phyloP scores from a whole-genome alignment of 2,329 filamentous ascomycete genomes.

The Fusarium nelsonii region DNA sequence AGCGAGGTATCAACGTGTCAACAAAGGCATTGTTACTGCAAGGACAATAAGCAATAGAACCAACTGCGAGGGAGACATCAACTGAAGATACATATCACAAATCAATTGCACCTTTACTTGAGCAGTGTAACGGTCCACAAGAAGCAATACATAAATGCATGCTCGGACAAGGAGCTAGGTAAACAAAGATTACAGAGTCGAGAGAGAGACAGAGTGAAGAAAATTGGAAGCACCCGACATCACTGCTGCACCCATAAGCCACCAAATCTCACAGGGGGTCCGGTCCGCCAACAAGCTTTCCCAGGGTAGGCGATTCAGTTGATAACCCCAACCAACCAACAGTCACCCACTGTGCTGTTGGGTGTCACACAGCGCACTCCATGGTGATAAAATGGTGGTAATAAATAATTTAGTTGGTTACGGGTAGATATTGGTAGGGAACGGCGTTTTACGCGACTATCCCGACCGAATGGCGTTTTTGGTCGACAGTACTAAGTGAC shows the following conservation, averaged over 20 bases:
- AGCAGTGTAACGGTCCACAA: neutral
- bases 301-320: neutral
- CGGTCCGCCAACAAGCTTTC: neutral
- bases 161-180: slow-evolving; percentile 1
- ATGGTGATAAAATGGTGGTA: neutral
- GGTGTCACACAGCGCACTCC: neutral
- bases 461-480: neutral
- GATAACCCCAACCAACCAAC: too few species aligned
- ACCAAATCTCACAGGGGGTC: neutral
- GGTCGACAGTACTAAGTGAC: neutral
- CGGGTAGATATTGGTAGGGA: too few species aligned
- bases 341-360: too few species aligned
- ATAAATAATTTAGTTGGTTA: too few species aligned
- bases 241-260: neutral
- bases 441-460: slow-evolving; percentile 1
- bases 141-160: slow-evolving; percentile 6
- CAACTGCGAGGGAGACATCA: neutral
- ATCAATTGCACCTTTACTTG: neutral
- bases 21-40: neutral
- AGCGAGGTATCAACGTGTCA: neutral
- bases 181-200: neutral
- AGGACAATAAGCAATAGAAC: neutral
- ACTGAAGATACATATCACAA: neutral
- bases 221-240: neutral
- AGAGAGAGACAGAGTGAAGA: neutral